A percentile compares a stretch with the other conserved stretches of the same genome.
Evolutionary conservation across 2,329 filamentous ascomycete genomes (phyloP).

Genomic region (Arthroderma sp.): DNA sequence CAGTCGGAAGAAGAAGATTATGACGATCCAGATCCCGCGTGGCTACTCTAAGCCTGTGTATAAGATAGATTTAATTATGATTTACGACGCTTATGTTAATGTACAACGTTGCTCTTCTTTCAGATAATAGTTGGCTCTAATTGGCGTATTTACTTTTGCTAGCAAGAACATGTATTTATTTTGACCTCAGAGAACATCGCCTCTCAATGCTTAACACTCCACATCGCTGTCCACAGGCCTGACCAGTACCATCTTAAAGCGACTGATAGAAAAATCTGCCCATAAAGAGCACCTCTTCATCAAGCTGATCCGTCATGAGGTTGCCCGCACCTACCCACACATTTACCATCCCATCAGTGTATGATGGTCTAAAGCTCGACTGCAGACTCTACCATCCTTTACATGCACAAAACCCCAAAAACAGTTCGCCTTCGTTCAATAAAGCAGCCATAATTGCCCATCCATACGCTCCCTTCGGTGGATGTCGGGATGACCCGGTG

Average conservation of each 20-base stretch:
- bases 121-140: no score
- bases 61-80: constrained; percentile 2
- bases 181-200: no score
- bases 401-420: constrained; percentile 18
- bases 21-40: constrained; percentile 32
- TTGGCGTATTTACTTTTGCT: no score
- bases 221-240: no score
- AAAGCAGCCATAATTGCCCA: constrained; percentile 63
- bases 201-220: no score
- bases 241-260: no score
- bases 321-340: constrained; percentile 25
- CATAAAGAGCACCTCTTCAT: no score
- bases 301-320: background rate
- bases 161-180: no score
- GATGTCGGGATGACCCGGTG: constrained; percentile 68
- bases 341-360: constrained; percentile 71
- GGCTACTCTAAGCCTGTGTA: constrained; percentile 20
- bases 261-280: no score
- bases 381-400: constrained; percentile 70
- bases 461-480: constrained; percentile 80
- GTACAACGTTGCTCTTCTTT: no score
- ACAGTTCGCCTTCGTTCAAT: constrained; percentile 11
- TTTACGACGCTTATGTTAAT: no score
- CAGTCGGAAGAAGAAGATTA: constrained; percentile 21
- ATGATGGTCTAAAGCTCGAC: constrained; percentile 62